Evolutionary conservation across 331 rosid species (phyloP), one percentile per base, ranked within the genome.

Genomic region (Pyrus hybrid): DNA sequence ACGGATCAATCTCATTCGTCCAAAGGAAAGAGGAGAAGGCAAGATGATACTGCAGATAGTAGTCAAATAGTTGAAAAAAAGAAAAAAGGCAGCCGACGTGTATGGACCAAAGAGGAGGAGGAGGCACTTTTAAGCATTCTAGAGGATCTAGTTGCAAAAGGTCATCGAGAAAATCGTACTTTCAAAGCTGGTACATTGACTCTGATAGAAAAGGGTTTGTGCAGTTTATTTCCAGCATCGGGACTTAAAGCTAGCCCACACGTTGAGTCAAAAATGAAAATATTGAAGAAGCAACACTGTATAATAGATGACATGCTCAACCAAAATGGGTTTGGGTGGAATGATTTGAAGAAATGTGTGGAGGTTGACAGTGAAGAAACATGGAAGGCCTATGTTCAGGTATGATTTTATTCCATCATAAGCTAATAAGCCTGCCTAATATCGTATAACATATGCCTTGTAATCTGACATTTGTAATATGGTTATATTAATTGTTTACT

Each of bases 61-160:
- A 37, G 17, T 33, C 43, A 54, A 32, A 22, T 13, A 30, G 18
- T 26, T 30, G 73, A 51, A 32, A 53, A 29, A 65, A 13, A 29
- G 14, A 76, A 21, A 32, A 67, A 30, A 17, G 30, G 32, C 13
- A 67, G 37, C 25, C 66, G 73, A 28, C 73, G 63, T 33, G 66
- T 14, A 76, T 76, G 79, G 79, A 66, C 79, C 18, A 67, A 22
- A 45, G 66, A 76, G 37, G 73, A 76, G 63, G 79, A 66, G 63
- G 66, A 54, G 49, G 73, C 73, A n/a, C 65, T 76, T 13, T 51
- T 47, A 33, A 23, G 67, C 37, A 53, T 65, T 30, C 71, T 76
- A 65, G 73, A 76, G 63, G 72, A 76, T 54, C 56, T 76, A 21
- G 67, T 76, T 17, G 56, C 73, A 13, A 65, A 67, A 5, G 79